Base-by-base conservation (phyloP, 257 asterid species). In the Haberlea rhodopensis region DNA sequence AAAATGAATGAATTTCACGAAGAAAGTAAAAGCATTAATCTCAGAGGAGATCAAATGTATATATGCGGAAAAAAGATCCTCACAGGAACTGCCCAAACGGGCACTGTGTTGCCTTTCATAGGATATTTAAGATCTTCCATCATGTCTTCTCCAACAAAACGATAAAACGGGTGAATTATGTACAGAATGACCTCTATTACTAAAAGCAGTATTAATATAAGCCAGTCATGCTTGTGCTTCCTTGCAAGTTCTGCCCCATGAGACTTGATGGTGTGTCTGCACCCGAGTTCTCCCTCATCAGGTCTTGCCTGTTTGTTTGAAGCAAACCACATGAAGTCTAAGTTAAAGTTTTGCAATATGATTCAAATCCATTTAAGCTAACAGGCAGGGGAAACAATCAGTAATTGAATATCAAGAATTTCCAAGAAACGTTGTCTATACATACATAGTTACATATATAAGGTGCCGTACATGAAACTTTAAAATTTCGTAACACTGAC, bases 61-160 rank as follows among this genome's bases (percentile, higher is more conserved):
- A 4, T 43, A 13, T 4, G 2, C 5, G 20, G 9, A 13, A 15
- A 43, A 52, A 60, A 6, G 25, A 21, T 55, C n/a, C 69, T 48
- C 49, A 80, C 89, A 32, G 84, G 89, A 28, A 78, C 86, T 40
- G 76, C 78, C 86, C 84, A 83, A 21, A 78, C 19, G 43, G 89
- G 86, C 45, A 83, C 71, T 6, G 86, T 83, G 66, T 80, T 83
- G 3, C 40, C 78, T 64, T 80, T 68, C 79, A 80, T 27, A 24
- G 89, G 89, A 66, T 80, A 83, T 59, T 52, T 78, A 8, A 83
- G 79, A 72, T 83, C 86, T 51, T 79, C 70, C 86, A 83, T 73
- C 86, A 83, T 83, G 43, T 74, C 81, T 40, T 64, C 49, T 43
- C 89, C 82, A 67, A 83, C 81, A 57, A 83, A 83, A 57, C 89